Percentiles rank a stretch among this genome's conserved stretches.
These are phyloP conservation scores for Trichoderma aggressivum DNA, from an alignment of 2,329 filamentous ascomycete genomes.

Conservation along the genomic window DNA sequence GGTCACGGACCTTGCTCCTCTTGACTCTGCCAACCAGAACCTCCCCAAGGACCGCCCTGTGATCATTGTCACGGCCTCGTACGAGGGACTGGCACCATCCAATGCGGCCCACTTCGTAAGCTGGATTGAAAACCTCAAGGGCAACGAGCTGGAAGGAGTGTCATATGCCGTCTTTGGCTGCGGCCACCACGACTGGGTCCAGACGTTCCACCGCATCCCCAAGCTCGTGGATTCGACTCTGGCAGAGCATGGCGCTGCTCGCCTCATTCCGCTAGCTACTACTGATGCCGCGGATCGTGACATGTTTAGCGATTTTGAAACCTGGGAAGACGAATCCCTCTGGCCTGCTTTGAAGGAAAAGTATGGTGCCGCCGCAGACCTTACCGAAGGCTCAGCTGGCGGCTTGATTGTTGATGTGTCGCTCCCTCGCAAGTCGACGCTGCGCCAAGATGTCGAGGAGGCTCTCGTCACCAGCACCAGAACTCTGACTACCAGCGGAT, in stretches of 20 bases:
- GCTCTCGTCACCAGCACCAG: constrained; percentile 55
- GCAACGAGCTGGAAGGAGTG: constrained; percentile 51
- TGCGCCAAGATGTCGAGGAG: constrained; percentile 62
- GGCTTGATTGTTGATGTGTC: constrained; percentile 47
- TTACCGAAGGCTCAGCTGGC: constrained; percentile 13
- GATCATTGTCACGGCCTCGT: constrained; percentile 66
- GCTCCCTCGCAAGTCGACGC: constrained; percentile 51
- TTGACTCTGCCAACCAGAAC: constrained; percentile 61
- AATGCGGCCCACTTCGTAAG: constrained; percentile 66
- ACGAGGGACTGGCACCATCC: constrained; percentile 71
- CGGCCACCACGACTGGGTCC: constrained; percentile 55
- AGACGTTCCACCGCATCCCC: constrained; percentile 66
- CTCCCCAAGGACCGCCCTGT: constrained; percentile 60
- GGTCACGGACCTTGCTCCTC: constrained; percentile 48
- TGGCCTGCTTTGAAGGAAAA: constrained; percentile 49
- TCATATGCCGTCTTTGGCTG: constrained; percentile 69
- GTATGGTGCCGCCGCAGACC: constrained; percentile 36
- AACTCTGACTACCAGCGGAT: constrained; percentile 48
- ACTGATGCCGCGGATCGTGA: constrained; percentile 61
- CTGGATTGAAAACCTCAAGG: constrained; percentile 58
- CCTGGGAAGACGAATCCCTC: constrained; percentile 59
- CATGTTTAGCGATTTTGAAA: constrained; percentile 65
- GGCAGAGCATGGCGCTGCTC: constrained; percentile 32
- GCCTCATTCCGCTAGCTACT: constrained; percentile 46
- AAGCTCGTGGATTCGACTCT: constrained; percentile 57